These are phyloP conservation scores for Cladophialophora bantiana DNA, from an alignment of 2,329 filamentous ascomycete species.

Conservation along the genomic window DNA sequence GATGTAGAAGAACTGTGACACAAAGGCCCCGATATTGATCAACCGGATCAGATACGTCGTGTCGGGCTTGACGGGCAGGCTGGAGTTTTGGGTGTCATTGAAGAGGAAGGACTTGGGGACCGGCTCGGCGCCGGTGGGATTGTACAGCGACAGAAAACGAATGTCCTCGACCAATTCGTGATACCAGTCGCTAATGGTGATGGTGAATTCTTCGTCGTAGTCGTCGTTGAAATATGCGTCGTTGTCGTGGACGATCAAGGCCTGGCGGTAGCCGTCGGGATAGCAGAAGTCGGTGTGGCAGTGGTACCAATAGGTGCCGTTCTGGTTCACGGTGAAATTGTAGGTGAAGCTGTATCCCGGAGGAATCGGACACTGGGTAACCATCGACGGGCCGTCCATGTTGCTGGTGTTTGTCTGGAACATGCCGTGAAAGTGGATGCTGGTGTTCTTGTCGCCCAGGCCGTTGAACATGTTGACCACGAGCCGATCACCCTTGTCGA, in stretches of 20 bases:
- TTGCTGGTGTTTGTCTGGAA: constrained; percentile 76
- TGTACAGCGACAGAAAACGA: constrained; percentile 50
- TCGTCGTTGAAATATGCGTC: constrained; percentile 60
- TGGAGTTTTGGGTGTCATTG: constrained; percentile 70
- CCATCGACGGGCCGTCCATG: constrained; percentile 75
- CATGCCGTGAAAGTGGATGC: constrained; percentile 78
- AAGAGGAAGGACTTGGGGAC: constrained; percentile 70
- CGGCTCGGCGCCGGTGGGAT: constrained; percentile 68
- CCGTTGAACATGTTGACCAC: constrained; percentile 73
- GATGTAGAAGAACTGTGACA: constrained; percentile 58
- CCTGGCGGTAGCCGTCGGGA: constrained; percentile 71
- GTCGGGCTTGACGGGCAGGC: constrained; percentile 65
- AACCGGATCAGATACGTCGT: constrained; percentile 78
- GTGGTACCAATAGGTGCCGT: constrained; percentile 71
- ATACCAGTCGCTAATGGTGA: constrained; percentile 78
- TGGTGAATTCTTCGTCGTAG: constrained; percentile 66
- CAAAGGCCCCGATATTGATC: constrained; percentile 77
- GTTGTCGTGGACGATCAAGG: constrained; percentile 68
- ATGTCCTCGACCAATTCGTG: constrained; percentile 68
- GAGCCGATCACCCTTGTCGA: constrained; percentile 75
- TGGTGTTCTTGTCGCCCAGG: constrained; percentile 70
- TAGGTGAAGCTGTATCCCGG: constrained; percentile 70
- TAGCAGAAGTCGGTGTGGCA: constrained; percentile 69
- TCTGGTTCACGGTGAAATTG: constrained; percentile 66
- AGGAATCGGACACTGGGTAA: constrained; percentile 72